Percentiles rank a stretch among this genome's conserved stretches.
phyloP scores from a whole-genome alignment of 352 stramenopile species.

The Hyaloperonospora arabidopsidis region DNA sequence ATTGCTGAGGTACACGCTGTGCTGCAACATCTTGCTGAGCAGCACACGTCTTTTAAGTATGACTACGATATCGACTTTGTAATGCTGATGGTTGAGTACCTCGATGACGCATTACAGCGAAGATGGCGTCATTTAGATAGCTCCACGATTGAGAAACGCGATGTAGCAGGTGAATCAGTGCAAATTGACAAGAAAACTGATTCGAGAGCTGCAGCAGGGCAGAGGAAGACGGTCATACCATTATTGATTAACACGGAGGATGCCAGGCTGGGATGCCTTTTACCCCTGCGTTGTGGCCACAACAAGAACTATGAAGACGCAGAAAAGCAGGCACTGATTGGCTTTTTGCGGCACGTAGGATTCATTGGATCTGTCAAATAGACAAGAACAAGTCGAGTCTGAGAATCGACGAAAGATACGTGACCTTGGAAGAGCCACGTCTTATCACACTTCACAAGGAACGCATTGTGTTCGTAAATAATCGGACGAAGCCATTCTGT shows the following conservation, averaged over 20 bases:
- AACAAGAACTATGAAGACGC: conserved; percentile 77
- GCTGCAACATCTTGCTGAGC: conserved; percentile 46
- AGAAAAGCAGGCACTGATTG: conserved; percentile 61
- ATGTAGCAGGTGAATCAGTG: conserved; percentile 5
- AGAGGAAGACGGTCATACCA: conserved; percentile 13
- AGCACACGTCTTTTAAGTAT: conserved; percentile 56
- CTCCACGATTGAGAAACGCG: conserved; percentile 2
- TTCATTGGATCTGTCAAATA: conserved; percentile 21
- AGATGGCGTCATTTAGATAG: conserved; percentile 47
- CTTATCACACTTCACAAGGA: no score
- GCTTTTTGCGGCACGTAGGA: conserved; percentile 42
- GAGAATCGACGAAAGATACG: no score
- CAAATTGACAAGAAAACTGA: conserved; percentile 8
- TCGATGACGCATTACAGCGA: conserved; percentile 55
- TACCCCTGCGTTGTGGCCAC: conserved; percentile 76
- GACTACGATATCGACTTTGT: conserved; percentile 70
- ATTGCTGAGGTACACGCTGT: conserved; percentile 46
- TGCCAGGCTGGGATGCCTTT: conserved; percentile 40
- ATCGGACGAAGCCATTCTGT: no score
- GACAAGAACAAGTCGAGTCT: conserved; percentile 20
- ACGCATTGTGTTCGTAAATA: no score
- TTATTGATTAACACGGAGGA: conserved; percentile 33
- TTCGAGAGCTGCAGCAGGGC: background rate
- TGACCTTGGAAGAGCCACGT: no score
- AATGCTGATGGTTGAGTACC: conserved; percentile 66